phyloP scores from a whole-genome alignment of 106 monocot species.

The Cymbidium sinense region DNA sequence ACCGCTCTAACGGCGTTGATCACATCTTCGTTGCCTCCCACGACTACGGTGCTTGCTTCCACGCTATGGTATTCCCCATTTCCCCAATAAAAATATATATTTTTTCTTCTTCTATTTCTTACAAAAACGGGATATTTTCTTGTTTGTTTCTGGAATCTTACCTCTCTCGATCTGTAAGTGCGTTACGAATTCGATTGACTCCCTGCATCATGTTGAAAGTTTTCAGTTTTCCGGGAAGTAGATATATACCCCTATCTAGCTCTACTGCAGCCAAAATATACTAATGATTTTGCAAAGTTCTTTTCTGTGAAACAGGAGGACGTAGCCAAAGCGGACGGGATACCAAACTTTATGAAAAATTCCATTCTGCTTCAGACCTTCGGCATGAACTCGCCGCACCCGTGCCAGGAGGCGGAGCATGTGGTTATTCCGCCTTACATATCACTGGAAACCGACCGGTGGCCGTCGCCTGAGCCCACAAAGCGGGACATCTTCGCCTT shows the following conservation, averaged over 20 bases:
- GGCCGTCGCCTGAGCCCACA: conserved; percentile 27
- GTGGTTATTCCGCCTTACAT: conserved; percentile 87
- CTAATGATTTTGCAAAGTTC: not conserved
- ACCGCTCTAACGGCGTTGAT: conserved; percentile 59
- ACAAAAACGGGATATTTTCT: not conserved
- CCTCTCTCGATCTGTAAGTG: no score
- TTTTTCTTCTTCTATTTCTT: not conserved
- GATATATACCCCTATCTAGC: no score
- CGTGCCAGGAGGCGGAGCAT: conserved; percentile 77
- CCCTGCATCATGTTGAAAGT: no score
- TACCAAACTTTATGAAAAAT: conserved; percentile 54
- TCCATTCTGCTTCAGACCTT: conserved; percentile 88
- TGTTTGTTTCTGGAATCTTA: not conserved
- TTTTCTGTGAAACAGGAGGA: conserved; percentile 36
- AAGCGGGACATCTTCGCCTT: conserved; percentile 68
- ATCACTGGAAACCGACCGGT: conserved; percentile 15
- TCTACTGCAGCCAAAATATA: no score
- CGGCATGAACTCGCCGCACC: conserved; percentile 43
- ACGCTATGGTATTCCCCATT: conserved; percentile 53
- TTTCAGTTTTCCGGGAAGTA: no score
- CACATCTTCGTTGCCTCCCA: conserved; percentile 96
- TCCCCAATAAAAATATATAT: not conserved
- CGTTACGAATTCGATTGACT: no score
- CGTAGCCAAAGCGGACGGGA: conserved; percentile 59
- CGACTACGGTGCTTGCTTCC: conserved; percentile 93